Evolutionary conservation across 768 basidiomycete genomes (phyloP).

Genomic region (Termitomyces sp.): DNA sequence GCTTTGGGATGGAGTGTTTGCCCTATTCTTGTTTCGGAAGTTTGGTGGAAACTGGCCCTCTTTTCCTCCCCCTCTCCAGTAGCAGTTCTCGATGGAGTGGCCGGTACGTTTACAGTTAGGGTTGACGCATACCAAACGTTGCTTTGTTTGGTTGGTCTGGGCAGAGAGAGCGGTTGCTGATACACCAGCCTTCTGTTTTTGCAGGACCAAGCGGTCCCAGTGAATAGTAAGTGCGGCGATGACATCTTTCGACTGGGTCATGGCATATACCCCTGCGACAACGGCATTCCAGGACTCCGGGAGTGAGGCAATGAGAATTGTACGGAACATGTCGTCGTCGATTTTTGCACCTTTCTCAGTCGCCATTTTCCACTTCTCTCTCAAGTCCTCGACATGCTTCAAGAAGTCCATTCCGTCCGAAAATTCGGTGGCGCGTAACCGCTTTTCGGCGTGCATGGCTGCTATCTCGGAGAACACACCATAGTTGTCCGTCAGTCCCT

Average conservation of each 20-base stretch:
- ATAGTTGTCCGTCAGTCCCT: background rate
- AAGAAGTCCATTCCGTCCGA: background rate
- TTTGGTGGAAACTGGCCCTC: background rate
- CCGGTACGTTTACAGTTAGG: background rate
- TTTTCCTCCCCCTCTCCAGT: background rate
- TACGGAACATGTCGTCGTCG: background rate
- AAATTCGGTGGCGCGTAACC: background rate
- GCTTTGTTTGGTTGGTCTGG: too few species aligned
- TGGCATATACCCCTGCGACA: background rate
- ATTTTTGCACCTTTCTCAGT: background rate
- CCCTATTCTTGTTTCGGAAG: background rate
- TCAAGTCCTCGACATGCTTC: background rate
- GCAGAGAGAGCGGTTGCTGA: too few species aligned
- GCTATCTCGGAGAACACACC: background rate
- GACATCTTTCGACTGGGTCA: background rate
- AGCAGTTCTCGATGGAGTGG: background rate
- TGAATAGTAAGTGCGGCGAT: background rate
- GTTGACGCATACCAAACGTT: background rate
- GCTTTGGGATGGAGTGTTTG: too few species aligned
- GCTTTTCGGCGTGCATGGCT: background rate
- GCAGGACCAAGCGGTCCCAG: background rate
- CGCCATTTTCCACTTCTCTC: background rate
- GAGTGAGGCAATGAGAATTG: background rate
- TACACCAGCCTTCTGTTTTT: too few species aligned
- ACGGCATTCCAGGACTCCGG: background rate